A percentile compares a stretch with the other conserved stretches of the same genome.
Evolutionary conservation across 441 rosid species (phyloP).

Genomic region (Pelargonium myrrhifolium): DNA sequence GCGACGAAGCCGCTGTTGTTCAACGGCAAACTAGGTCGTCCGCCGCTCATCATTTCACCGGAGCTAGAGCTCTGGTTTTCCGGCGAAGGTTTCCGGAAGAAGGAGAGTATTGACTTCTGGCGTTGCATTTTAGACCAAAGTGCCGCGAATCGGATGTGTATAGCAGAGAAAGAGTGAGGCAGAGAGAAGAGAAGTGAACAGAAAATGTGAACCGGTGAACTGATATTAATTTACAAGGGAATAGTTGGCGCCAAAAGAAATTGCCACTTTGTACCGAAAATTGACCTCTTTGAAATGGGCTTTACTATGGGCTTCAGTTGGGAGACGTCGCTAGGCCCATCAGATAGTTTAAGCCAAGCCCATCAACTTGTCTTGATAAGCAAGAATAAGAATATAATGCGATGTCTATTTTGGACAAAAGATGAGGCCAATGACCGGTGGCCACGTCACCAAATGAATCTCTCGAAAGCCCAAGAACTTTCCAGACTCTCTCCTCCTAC

Average conservation of each 20-base stretch:
- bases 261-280: conserved; percentile 6
- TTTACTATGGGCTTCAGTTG: not conserved
- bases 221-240: not conserved
- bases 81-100: conserved; percentile 56
- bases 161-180: conserved; percentile 5
- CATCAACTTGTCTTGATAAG: conserved; percentile 3
- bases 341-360: not conserved
- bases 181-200: conserved; percentile 9
- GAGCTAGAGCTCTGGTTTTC: conserved; percentile 26
- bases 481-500: conserved; percentile 7
- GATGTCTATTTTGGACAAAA: conserved; percentile 20
- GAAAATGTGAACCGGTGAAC: not conserved
- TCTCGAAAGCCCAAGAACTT: conserved; percentile 2
- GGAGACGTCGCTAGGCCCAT: not conserved
- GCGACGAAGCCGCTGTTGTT: conserved; percentile 22
- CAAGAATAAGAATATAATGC: not conserved
- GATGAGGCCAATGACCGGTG: not conserved
- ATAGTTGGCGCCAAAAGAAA: conserved; percentile 57
- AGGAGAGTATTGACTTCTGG: conserved; percentile 70
- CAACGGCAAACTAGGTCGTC: conserved; percentile 18
- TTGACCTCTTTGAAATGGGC: not conserved
- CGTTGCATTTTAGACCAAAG: conserved; percentile 57
- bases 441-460: conserved; percentile 14
- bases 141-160: not conserved
- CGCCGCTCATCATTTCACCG: conserved; percentile 18